Base-by-base conservation (phyloP, 257 asterid genomes). In the Petunia secreta region DNA sequence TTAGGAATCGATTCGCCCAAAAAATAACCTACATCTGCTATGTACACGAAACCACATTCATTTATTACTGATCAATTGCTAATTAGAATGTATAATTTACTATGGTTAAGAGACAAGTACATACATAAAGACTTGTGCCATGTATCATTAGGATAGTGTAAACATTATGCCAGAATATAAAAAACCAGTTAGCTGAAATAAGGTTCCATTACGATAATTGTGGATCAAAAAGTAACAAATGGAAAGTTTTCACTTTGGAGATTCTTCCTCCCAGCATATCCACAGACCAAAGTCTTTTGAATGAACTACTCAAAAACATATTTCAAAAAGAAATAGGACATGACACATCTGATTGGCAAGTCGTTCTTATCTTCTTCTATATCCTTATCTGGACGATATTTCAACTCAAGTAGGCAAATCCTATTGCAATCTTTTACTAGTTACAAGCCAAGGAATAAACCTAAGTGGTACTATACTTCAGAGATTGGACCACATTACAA, bases 301-400 rank as follows among this genome's bases (percentile, higher is more conserved):
- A 13, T 15, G 67, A 9, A 63, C 43, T n/a, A n/a, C 36, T 58
- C 6, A 5, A 34, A 62, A 62, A 60, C 13, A 0, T 34, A 34
- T 8, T 60, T 34, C 40, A 55, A 6, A 55, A 8, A 50, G 55
- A 50, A 8, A 50, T 8, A 50, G 55, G 55, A 50, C 10, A 50
- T 10, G 55, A 25, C 25, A 25, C 16, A 55, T 55, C 60, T 55
- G 25, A 55, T 55, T 55, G 41, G 44, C 75, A 43, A 43, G 57
- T 62, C 75, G n/a, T 69, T n/a, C 76, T 69, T 69, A 50, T 68
- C 58, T 44, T 67, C 52, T 43, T 43, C 39, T 67, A 15, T 67
- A 67, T 66, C 40, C 75, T 68, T 4, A 68, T 68, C 58, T 44
- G 8, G 40, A 68, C 10, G 2, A n/a, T 43, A 68, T 8, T 46